These are phyloP conservation scores for Ramichloridium luteum DNA, from an alignment of 2,329 filamentous ascomycete species.

Conservation along the genomic window DNA sequence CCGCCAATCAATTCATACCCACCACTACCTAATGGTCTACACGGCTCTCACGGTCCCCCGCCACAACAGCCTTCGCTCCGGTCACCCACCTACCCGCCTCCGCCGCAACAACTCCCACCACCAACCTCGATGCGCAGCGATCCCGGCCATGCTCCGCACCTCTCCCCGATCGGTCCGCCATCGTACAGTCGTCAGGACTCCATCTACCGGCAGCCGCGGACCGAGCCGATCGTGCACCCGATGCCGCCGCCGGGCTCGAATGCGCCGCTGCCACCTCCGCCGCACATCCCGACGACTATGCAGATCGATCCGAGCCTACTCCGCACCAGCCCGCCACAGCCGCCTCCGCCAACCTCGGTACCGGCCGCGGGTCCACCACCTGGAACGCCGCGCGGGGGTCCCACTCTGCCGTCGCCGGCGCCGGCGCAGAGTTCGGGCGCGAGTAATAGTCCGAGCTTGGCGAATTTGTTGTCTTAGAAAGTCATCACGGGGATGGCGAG, in stretches of 20 bases:
- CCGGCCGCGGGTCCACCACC: slow-evolving; percentile 2
- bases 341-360: neutral
- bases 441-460: slow-evolving; percentile 37
- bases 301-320: slow-evolving; percentile 1
- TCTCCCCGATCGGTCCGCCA: neutral
- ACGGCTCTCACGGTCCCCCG: slow-evolving; percentile 24
- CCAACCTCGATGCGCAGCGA: slow-evolving; percentile 6
- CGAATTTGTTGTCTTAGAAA: slow-evolving; percentile 37
- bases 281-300: too few relatives aligned
- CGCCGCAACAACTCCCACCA: slow-evolving; percentile 9
- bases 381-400: slow-evolving; percentile 6
- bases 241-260: neutral
- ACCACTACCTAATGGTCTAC: slow-evolving; percentile 29
- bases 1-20: slow-evolving; percentile 10
- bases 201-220: neutral
- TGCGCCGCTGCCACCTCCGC: neutral
- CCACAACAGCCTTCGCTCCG: slow-evolving; percentile 14
- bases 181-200: neutral
- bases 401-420: slow-evolving; percentile 7
- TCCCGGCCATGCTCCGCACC: neutral
- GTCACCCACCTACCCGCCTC: slow-evolving; percentile 23
- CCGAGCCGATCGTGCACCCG: too few relatives aligned
- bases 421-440: slow-evolving; percentile 19
- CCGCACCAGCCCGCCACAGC: neutral
- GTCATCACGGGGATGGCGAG: too few relatives aligned